phyloP scores from a whole-genome alignment of 179 eudicot species.

The Spinacia oleracea region DNA sequence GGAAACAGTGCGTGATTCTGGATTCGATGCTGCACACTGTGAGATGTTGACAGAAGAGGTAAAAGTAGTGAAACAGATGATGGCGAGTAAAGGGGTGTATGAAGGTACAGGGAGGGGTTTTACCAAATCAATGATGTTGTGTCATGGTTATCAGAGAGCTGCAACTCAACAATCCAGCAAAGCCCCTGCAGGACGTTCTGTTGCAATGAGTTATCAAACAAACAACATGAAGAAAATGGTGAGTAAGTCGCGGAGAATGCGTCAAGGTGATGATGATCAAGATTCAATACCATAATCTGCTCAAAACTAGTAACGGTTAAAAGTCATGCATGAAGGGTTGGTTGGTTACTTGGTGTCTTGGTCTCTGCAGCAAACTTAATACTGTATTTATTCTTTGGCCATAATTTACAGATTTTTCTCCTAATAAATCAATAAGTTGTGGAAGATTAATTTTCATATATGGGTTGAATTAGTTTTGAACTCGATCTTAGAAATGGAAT shows the following conservation, averaged over 20 bases:
- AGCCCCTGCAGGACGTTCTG: neutral
- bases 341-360: no score
- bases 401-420: no score
- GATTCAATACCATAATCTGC: no score
- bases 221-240: conserved; percentile 25
- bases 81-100: conserved; percentile 34
- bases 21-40: conserved; percentile 26
- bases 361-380: no score
- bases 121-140: conserved; percentile 36
- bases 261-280: neutral
- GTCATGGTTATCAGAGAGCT: conserved; percentile 50
- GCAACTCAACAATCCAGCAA: conserved; percentile 34
- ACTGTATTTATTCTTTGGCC: no score
- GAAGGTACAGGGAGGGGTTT: conserved; percentile 47
- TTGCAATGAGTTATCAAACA: conserved; percentile 7
- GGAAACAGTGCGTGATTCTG: conserved; percentile 2
- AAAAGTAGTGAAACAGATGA: conserved; percentile 35
- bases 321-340: no score
- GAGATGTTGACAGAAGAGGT: conserved; percentile 34
- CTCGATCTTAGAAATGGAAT: no score
- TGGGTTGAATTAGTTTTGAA: no score
- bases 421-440: no score
- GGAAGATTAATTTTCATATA: no score
- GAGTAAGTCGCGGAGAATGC: conserved; percentile 11
- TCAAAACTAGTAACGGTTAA: no score